Evolutionary conservation across 192 early-diverging fungal genomes (phyloP).

Genomic region (Diversispora epigaea): DNA sequence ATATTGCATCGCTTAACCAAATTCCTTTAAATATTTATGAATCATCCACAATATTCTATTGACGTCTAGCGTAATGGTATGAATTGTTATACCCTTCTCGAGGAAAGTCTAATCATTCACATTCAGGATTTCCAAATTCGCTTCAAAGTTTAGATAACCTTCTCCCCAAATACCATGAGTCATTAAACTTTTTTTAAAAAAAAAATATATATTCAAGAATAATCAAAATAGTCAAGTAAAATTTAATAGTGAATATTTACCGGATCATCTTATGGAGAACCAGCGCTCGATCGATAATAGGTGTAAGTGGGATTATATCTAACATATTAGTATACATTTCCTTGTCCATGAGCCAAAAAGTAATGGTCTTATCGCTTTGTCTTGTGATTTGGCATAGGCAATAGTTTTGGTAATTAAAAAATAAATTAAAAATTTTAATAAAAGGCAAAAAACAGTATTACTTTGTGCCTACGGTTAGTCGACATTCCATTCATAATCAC

Average conservation of each 20-base stretch:
- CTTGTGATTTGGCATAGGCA: conserved; percentile 94
- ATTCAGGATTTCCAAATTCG: conserved; percentile 99
- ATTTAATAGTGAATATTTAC: conserved; percentile 37
- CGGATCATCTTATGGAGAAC: conserved; percentile 97
- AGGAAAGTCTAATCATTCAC: conserved; percentile 99
- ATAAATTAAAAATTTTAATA: too few species aligned
- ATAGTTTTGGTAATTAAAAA: conserved; percentile 63
- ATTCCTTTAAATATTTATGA: conserved; percentile 83
- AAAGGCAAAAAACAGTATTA: conserved; percentile 27
- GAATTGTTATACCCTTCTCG: conserved; percentile 85
- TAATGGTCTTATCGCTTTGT: conserved; percentile 99
- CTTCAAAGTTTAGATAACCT: conserved; percentile 96
- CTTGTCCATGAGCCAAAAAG: conserved; percentile 99
- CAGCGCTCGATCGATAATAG: conserved; percentile 90
- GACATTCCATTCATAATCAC: conserved; percentile 92
- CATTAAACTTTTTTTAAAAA: conserved; percentile 51
- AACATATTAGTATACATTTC: conserved; percentile 99
- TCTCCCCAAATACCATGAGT: conserved; percentile 91
- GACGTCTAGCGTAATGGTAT: conserved; percentile 92
- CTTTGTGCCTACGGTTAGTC: conserved; percentile 88
- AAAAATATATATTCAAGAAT: too few species aligned
- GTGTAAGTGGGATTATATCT: conserved; percentile 72
- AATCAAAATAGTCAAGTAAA: not conserved
- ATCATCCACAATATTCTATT: conserved; percentile 95
- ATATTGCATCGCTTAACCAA: conserved; percentile 81